Evolutionary conservation across 2,329 filamentous ascomycete genomes (phyloP).

Genomic region (Rosellinia necatrix): DNA sequence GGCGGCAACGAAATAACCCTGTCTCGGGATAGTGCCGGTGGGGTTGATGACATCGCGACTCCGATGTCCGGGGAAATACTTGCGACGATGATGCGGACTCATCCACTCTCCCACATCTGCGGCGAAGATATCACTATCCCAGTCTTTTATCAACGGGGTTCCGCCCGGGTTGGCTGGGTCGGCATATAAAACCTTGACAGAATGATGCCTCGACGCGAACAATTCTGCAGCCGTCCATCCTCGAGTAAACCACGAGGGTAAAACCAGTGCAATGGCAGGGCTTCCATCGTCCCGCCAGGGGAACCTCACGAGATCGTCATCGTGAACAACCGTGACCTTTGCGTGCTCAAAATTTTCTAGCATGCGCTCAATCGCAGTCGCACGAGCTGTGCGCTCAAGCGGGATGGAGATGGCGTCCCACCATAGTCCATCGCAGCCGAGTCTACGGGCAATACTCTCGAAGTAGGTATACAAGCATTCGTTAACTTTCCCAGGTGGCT

Average conservation of each 20-base stretch:
- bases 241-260: slow-evolving; percentile 13
- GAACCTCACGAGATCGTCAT: neutral
- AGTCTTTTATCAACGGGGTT: slow-evolving; percentile 5
- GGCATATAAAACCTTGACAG: slow-evolving; percentile 10
- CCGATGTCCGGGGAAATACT: neutral
- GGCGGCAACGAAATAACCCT: slow-evolving; percentile 6
- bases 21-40: neutral
- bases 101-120: slow-evolving; percentile 7
- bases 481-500: neutral
- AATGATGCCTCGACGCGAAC: slow-evolving; percentile 10
- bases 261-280: slow-evolving; percentile 2
- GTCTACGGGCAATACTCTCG: neutral
- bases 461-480: slow-evolving; percentile 1
- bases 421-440: slow-evolving; percentile 10
- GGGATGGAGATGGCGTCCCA: slow-evolving; percentile 13
- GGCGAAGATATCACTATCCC: slow-evolving; percentile 2
- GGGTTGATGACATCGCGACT: neutral
- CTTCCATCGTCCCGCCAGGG: neutral
- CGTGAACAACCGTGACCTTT: slow-evolving; percentile 6
- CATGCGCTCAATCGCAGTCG: neutral
- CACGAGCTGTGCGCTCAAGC: neutral
- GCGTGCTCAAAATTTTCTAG: neutral
- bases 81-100: neutral
- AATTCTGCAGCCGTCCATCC: slow-evolving; percentile 14
- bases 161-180: slow-evolving; percentile 4